Evolutionary conservation across 768 basidiomycete genomes (phyloP).

Genomic region (Termitomyces heimii): DNA sequence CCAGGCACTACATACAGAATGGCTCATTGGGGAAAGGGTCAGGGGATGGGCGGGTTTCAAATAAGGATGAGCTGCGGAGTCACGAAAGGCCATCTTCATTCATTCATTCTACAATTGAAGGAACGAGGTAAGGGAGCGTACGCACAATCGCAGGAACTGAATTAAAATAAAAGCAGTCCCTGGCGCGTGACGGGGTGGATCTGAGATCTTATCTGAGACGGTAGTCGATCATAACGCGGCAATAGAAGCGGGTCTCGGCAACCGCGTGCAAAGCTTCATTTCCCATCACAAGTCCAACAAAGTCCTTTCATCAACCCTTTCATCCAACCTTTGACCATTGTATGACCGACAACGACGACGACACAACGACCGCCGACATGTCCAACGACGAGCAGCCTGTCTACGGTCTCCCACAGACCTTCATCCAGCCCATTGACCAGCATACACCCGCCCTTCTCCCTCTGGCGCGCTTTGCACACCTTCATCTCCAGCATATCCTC

Average conservation of each 20-base stretch:
- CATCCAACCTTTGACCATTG: neutral
- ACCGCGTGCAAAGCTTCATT: constrained; percentile 1
- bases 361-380: neutral
- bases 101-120: too few relatives aligned
- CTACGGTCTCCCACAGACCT: neutral
- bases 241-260: constrained; percentile 11
- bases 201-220: constrained; percentile 13
- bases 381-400: neutral
- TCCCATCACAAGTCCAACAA: constrained; percentile 1
- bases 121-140: neutral
- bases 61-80: neutral
- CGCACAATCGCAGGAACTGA: neutral
- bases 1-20: neutral
- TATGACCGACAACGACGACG: constrained; percentile 2
- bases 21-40: neutral
- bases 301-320: neutral
- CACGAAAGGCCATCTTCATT: too few relatives aligned
- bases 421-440: neutral
- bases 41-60: neutral
- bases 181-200: neutral
- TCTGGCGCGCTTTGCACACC: constrained; percentile 44
- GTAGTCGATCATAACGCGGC: constrained; percentile 10
- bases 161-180: neutral
- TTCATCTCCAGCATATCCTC: constrained; percentile 60
- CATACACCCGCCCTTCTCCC: constrained; percentile 18